These are phyloP conservation scores for Mycena kentingensis DNA, from an alignment of 768 basidiomycete species.

Conservation along the genomic window DNA sequence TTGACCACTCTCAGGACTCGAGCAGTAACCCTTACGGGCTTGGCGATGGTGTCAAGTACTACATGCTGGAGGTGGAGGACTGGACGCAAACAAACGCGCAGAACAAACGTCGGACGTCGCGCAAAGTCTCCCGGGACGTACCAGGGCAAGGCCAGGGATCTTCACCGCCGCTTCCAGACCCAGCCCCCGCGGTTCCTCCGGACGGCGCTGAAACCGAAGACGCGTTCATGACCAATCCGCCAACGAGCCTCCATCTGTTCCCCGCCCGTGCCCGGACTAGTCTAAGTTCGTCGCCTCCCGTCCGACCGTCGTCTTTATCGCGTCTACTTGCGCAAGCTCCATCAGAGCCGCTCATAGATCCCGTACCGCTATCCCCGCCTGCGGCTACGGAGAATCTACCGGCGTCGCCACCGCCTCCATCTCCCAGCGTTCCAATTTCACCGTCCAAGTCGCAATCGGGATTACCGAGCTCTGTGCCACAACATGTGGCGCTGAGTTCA, in stretches of 20 bases:
- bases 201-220: constrained; percentile 74
- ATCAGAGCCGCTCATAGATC: constrained; percentile 38
- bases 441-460: constrained; percentile 27
- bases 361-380: constrained; percentile 18
- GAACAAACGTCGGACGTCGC: constrained; percentile 59
- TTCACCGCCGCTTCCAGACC: constrained; percentile 32
- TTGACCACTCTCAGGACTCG: constrained; percentile 57
- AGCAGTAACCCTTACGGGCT: constrained; percentile 87
- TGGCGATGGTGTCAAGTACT: constrained; percentile 87
- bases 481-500: constrained; percentile 44
- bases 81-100: constrained; percentile 77
- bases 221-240: constrained; percentile 62
- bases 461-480: constrained; percentile 37
- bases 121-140: constrained; percentile 50
- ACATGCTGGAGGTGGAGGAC: constrained; percentile 91
- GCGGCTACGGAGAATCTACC: constrained; percentile 18
- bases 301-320: constrained; percentile 78
- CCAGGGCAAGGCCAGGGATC: no score
- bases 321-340: constrained; percentile 76
- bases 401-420: constrained; percentile 32
- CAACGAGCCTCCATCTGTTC: constrained; percentile 70
- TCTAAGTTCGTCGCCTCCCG: constrained; percentile 59
- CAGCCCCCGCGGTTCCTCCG: constrained; percentile 47
- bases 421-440: constrained; percentile 41
- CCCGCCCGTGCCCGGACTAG: constrained; percentile 60